These are phyloP conservation scores for Colletotrichum echinochloae DNA, from an alignment of 2,329 filamentous ascomycete species.

Conservation along the genomic window DNA sequence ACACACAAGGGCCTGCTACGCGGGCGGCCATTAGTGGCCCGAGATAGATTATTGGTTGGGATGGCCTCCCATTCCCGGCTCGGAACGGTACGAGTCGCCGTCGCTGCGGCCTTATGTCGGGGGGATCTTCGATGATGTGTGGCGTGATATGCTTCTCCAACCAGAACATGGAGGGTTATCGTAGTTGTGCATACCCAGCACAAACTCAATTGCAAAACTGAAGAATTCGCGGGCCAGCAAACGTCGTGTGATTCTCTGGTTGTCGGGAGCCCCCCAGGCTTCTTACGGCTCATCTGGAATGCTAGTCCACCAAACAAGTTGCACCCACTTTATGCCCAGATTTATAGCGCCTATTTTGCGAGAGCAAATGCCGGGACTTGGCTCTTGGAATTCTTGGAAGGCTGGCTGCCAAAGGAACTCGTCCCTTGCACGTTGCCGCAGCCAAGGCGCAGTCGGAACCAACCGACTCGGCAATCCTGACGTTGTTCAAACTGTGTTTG, in stretches of 20 bases:
- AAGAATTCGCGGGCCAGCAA: background rate
- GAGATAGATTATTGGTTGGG: background rate
- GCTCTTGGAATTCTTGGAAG: background rate
- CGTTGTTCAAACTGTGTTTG: background rate
- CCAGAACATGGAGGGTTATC: background rate
- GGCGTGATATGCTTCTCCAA: constrained; percentile 22
- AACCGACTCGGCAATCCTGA: constrained; percentile 20
- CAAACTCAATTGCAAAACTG: background rate
- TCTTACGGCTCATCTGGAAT: background rate
- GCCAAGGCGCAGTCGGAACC: constrained; percentile 21
- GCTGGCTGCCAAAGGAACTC: background rate
- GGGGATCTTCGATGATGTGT: constrained; percentile 34
- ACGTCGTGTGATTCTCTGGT: background rate
- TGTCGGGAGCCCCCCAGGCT: background rate
- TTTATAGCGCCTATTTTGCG: no score
- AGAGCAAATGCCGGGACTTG: background rate
- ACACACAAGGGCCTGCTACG: background rate
- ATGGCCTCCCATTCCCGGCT: background rate
- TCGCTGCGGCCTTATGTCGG: constrained; percentile 22
- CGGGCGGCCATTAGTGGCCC: background rate
- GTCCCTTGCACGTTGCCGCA: background rate
- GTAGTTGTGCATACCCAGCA: background rate
- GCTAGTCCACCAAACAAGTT: background rate
- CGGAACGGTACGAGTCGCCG: constrained; percentile 3
- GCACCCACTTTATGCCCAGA: background rate